These are phyloP conservation scores for Brassica hybrid DNA, from an alignment of 441 rosid species.

Conservation along the genomic window DNA sequence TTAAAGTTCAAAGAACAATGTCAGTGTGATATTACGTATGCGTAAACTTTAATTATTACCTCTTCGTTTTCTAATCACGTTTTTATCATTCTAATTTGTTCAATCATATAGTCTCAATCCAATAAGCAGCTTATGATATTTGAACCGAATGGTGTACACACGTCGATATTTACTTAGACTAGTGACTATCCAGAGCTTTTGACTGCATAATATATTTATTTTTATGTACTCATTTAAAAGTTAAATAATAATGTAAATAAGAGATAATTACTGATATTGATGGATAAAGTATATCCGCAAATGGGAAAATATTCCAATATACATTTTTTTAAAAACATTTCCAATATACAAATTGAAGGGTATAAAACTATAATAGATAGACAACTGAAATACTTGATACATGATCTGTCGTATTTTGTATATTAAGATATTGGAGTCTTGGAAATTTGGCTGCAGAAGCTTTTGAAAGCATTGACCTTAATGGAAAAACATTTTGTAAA, in stretches of 20 bases:
- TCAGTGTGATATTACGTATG: conserved; percentile 28
- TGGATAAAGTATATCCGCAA: neutral
- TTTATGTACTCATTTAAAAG: neutral
- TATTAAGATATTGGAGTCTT: neutral
- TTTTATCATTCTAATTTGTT: conserved; percentile 5
- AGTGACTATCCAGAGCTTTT: neutral
- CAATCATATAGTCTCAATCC: neutral
- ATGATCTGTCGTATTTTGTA: neutral
- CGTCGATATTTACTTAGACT: conserved; percentile 6
- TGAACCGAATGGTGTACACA: neutral
- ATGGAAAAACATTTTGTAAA: too few relatives aligned
- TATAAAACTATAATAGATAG: neutral
- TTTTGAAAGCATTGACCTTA: neutral
- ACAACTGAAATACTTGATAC: neutral
- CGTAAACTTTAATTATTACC: conserved; percentile 3
- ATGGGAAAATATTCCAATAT: neutral
- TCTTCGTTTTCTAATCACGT: conserved; percentile 17
- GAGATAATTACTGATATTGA: neutral
- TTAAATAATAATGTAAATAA: neutral
- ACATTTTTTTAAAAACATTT: neutral
- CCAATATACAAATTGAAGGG: neutral
- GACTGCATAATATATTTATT: neutral
- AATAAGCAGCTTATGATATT: neutral
- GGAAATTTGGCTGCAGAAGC: neutral
- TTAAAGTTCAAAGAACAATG: neutral